Base-by-base conservation (phyloP, 345 rosid genomes). In the Eucalyptus curtisii region DNA sequence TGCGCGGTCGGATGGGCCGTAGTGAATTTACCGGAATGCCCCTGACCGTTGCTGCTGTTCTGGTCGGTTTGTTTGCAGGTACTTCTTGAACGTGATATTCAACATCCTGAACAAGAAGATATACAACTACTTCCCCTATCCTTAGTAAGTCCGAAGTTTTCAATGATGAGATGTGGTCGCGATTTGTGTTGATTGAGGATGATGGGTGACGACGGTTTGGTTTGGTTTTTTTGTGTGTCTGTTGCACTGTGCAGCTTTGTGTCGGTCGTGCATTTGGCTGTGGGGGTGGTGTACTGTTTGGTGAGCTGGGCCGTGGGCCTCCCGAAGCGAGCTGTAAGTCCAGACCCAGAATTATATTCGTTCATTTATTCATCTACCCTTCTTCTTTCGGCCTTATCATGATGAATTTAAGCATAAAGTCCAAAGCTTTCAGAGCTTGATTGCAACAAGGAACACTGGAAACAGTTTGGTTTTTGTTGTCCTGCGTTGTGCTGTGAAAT, bases 101-200 rank as follows among this genome's bases (percentile, higher is more conserved):
- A 97, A 96, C 94, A 97, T 97, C 89, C 92, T 97, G 13, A 97
- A 97, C 97, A 97, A 96, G 98, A 97, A 95, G 98, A 96, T 97
- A 53, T 97, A 97, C 92, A 96, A 96, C 92, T 97, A 97, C 93
- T 97, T 97, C 91, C 98, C 99, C 7, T 97, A 97, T 80, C 99
- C 99, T 7, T 97, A 96, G 99, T 97, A 91, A 96, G 99, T 50
- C 13, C 30, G 27, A 68, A 68, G 15, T 61, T 31, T 57, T 47
- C 24, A 6, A 5, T n/a, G 44, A 19, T 45, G 44, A 37, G 55
- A 45, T 86, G 11, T 5, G 50, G 40, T 48, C 3, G 79, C 25
- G 55, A 79, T 86, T 2, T n/a, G 25, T 52, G 27, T 13, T 14
- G 55, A 8, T 52, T 17, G 87, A 86, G 40, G 37, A 10, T 52